These are phyloP conservation scores for Colletotrichum agaves DNA, from an alignment of 2,329 filamentous ascomycete genomes.

Conservation along the genomic window DNA sequence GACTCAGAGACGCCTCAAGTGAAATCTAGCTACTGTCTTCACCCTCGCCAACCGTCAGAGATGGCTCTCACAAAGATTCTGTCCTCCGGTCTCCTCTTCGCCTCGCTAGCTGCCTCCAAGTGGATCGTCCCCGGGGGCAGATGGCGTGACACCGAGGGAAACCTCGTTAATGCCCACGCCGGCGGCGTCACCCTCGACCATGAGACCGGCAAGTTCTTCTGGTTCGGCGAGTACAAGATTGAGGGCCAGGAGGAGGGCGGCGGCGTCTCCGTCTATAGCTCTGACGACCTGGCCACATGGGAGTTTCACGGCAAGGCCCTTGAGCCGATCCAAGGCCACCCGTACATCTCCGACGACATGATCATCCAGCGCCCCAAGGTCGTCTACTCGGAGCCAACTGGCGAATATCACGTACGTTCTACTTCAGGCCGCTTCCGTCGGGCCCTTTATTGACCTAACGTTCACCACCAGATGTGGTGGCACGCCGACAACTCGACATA, in stretches of 20 bases:
- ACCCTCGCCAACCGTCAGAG: neutral
- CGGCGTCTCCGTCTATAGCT: conserved; percentile 70
- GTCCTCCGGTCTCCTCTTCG: conserved; percentile 27
- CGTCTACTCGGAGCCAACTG: conserved; percentile 63
- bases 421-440: neutral
- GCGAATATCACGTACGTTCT: conserved; percentile 64
- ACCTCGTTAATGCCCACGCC: conserved; percentile 71
- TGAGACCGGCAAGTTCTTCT: conserved; percentile 65
- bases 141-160: conserved; percentile 69
- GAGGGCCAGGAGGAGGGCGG: conserved; percentile 68
- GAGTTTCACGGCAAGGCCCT: conserved; percentile 66
- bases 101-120: conserved; percentile 49
- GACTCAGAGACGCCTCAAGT: neutral
- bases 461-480: conserved; percentile 63
- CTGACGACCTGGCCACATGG: conserved; percentile 70
- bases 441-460: conserved; percentile 1
- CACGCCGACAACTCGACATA: conserved; percentile 69
- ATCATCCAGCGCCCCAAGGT: conserved; percentile 74
- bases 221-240: conserved; percentile 71
- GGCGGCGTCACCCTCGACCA: conserved; percentile 65
- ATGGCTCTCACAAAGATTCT: conserved; percentile 37
- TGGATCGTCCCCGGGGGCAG: conserved; percentile 71
- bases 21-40: neutral
- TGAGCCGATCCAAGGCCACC: conserved; percentile 64
- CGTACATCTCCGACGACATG: conserved; percentile 63